Base-by-base conservation (phyloP, 176 grass and related monocot genomes). In the Triticum urartu region DNA sequence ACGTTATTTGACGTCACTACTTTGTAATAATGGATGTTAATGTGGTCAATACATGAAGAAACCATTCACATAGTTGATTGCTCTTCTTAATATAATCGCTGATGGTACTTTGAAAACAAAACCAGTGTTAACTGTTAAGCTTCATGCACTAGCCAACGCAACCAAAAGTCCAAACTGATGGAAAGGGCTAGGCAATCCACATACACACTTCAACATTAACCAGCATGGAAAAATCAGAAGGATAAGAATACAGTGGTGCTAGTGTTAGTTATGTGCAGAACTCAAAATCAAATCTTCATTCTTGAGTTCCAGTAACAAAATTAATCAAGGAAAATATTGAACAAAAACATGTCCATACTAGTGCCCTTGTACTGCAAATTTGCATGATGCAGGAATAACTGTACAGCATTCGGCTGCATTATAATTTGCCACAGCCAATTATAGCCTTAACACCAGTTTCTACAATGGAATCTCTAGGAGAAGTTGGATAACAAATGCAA, bases 21-120 rank as follows among this genome's bases (percentile, higher is more conserved):
- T 39, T 1, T 18, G 12, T 14, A 36, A 54, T 33, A 64, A 78
- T 66, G 14, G 12, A 68, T 24, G 64, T 7, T 85, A 68, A 68
- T 85, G 20, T 82, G 43, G 34, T 76, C 36, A 84, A n/a, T 50
- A 35, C 39, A 64, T 64, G 81, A 73, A 83, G 28, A 83, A 72
- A 62, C n/a, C n/a, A 60, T 17, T 20, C 25, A 24, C 22, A 32
- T 26, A 60, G 68, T 24, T 61, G 68, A 42, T 30, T 30, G 22
- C 33, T 28, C 32, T 72, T 83, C 34, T 72, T 72, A 39, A 72
- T 30, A 34, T 60, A 72, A 64, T 65, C 24, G 0, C 60, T 64
- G 52, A 78, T n/a, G 34, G 10, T 78, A 78, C 11, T 78, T 18
- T 13, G 58, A 60, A 38, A 24, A 40, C 48, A 4, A 78, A 78